Conservation (phyloP, 140 eudicot genomes). For the Anethum foeniculum region DNA sequence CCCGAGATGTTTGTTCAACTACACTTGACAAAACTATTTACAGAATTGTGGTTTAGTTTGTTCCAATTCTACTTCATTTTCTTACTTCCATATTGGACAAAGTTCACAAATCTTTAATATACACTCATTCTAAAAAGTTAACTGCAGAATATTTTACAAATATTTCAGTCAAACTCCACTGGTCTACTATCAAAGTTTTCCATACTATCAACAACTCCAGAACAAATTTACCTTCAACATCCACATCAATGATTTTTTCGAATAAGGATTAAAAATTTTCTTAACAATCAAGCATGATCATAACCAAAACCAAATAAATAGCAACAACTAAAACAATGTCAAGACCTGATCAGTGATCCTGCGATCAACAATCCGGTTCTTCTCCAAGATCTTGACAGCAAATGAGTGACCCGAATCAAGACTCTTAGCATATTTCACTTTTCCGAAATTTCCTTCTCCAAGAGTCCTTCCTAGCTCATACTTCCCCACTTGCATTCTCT, state of each 20-base stretch:
- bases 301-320: not conserved
- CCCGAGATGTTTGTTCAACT: no score
- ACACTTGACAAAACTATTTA: not conserved
- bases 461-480: constrained; percentile 81
- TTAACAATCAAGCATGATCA: no score
- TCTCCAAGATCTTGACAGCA: constrained; percentile 80
- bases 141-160: not conserved
- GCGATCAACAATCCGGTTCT: constrained; percentile 50
- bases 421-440: constrained; percentile 70
- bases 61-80: no score
- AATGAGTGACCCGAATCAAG: constrained; percentile 57
- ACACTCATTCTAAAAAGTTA: no score
- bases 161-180: not conserved
- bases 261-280: no score
- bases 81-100: not conserved
- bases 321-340: not conserved
- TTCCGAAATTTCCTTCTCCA: constrained; percentile 89
- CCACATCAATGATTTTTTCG: not conserved
- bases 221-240: not conserved
- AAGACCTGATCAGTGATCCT: constrained; percentile 72
- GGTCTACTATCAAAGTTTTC: not conserved
- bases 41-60: not conserved
- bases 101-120: not conserved
- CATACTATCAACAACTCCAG: not conserved
- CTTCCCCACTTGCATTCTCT: constrained; percentile 77